Evolutionary conservation across 2,329 filamentous ascomycete genomes (phyloP).

Genomic region (Keithomyces neogunnii): DNA sequence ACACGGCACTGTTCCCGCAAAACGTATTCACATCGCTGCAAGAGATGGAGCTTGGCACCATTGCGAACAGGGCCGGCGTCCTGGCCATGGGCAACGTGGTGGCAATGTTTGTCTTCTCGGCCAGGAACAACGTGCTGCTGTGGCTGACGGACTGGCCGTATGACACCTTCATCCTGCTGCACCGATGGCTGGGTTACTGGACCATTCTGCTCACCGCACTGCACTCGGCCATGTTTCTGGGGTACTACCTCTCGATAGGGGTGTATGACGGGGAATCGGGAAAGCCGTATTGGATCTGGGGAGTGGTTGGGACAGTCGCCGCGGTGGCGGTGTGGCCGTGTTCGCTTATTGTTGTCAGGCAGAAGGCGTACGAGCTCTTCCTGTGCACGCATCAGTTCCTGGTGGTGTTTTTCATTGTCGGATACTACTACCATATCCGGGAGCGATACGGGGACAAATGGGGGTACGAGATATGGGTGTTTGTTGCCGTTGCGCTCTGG

Average conservation of each 20-base stretch:
- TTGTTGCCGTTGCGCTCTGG: constrained; percentile 23
- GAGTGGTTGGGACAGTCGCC: constrained; percentile 21
- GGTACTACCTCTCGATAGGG: constrained; percentile 16
- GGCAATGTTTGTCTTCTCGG: constrained; percentile 23
- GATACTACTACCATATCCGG: constrained; percentile 27
- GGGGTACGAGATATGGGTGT: constrained; percentile 30
- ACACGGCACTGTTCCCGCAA: constrained; percentile 19
- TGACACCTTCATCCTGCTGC: constrained; percentile 26
- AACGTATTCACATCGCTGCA: constrained; percentile 15
- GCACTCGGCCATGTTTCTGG: constrained; percentile 24
- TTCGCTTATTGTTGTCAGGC: constrained; percentile 19
- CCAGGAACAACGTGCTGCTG: constrained; percentile 26
- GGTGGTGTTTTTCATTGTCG: constrained; percentile 22
- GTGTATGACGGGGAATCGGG: constrained; percentile 16
- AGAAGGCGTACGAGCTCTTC: constrained; percentile 25
- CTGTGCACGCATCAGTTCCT: constrained; percentile 23
- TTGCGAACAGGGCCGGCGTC: constrained; percentile 25
- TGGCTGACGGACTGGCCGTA: constrained; percentile 28
- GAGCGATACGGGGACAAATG: constrained; percentile 24
- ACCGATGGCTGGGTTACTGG: constrained; percentile 44
- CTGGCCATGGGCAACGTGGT: constrained; percentile 25
- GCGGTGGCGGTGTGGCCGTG: constrained; percentile 16
- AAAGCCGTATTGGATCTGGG: constrained; percentile 25
- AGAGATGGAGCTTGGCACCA: constrained; percentile 19
- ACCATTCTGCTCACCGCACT: constrained; percentile 73